Percentiles rank a stretch among this genome's conserved stretches.
phyloP scores from a whole-genome alignment of 805 yeast species.

The Maudiozyma barnettii region DNA sequence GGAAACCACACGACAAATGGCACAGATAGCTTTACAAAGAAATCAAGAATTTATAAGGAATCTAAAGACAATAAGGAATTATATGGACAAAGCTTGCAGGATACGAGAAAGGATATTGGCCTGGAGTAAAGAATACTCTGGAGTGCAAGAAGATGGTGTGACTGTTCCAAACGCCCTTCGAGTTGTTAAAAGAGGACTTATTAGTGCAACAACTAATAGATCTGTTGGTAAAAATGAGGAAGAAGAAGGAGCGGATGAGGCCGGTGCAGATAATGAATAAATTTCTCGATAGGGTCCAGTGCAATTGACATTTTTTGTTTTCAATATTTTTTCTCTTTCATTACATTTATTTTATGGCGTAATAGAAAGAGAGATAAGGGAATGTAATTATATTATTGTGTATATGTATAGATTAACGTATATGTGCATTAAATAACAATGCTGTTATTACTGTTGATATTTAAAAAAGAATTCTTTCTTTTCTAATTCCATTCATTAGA shows the following conservation, averaged over 20 bases:
- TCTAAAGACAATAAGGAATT: slow-evolving; percentile 61
- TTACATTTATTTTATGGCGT: background rate
- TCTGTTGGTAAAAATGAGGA: slow-evolving; percentile 14
- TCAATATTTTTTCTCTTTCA: background rate
- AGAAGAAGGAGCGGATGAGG: slow-evolving; percentile 2
- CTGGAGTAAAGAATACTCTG: slow-evolving; percentile 85
- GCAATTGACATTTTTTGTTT: background rate
- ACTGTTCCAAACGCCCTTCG: slow-evolving; percentile 29
- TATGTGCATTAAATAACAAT: background rate
- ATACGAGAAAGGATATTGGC: slow-evolving; percentile 56
- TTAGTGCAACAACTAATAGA: slow-evolving; percentile 29
- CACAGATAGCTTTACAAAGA: slow-evolving; percentile 72
- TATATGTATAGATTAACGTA: background rate
- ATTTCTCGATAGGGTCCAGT: background rate
- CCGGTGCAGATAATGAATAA: slow-evolving; percentile 4
- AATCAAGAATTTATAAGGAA: slow-evolving; percentile 81
- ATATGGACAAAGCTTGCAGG: slow-evolving; percentile 69
- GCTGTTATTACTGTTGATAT: background rate
- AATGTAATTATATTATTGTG: background rate
- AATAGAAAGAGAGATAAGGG: background rate
- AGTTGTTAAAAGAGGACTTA: slow-evolving; percentile 29
- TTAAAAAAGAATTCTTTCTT: background rate
- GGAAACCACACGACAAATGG: slow-evolving; percentile 61
- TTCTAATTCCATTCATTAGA: slow-evolving; percentile 30
- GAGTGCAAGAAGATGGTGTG: slow-evolving; percentile 42